A percentile compares a stretch with the other conserved stretches of the same genome.
These are phyloP conservation scores for Nematocida ausubeli DNA, from an alignment of 371 early-diverging fungal species.

Conservation along the genomic window DNA sequence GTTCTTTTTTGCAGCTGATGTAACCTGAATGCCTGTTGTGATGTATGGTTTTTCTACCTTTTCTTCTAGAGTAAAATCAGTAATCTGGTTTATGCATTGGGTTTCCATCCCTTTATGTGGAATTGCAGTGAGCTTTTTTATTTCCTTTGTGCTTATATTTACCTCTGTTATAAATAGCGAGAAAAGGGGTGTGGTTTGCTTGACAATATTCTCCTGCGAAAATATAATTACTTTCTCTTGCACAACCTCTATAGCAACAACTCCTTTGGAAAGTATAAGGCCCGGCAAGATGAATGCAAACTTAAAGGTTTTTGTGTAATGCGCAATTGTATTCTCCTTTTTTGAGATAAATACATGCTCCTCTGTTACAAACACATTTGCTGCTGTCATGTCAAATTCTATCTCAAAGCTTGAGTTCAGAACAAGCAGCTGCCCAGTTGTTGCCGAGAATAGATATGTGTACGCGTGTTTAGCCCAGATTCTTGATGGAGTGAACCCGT, in stretches of 20 bases:
- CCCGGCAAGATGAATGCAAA: slow-evolving; percentile 32
- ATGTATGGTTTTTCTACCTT: background rate
- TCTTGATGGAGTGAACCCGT: slow-evolving; percentile 4
- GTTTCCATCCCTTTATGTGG: background rate
- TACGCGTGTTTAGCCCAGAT: slow-evolving; percentile 7
- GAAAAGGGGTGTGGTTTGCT: slow-evolving; percentile 31
- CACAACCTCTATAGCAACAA: slow-evolving; percentile 4
- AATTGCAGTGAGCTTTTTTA: background rate
- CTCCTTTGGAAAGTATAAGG: background rate
- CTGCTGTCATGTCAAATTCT: slow-evolving; percentile 5
- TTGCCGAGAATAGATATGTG: slow-evolving; percentile 25
- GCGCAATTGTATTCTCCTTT: slow-evolving; percentile 17
- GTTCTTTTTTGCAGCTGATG: background rate
- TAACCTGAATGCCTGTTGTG: background rate
- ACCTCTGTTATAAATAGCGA: slow-evolving; percentile 27
- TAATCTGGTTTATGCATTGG: background rate
- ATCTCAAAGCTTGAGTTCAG: slow-evolving; percentile 21
- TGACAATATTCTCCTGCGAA: background rate
- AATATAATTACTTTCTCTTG: background rate
- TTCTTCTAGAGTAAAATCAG: background rate
- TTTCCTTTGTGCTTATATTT: slow-evolving; percentile 6
- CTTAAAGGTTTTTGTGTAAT: slow-evolving; percentile 13
- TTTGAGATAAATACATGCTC: slow-evolving; percentile 41
- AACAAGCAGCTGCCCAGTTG: background rate
- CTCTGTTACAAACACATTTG: slow-evolving; percentile 11